These are phyloP conservation scores for Skeletonema grethae DNA, from an alignment of 108 stramenopile species.

Conservation along the genomic window DNA sequence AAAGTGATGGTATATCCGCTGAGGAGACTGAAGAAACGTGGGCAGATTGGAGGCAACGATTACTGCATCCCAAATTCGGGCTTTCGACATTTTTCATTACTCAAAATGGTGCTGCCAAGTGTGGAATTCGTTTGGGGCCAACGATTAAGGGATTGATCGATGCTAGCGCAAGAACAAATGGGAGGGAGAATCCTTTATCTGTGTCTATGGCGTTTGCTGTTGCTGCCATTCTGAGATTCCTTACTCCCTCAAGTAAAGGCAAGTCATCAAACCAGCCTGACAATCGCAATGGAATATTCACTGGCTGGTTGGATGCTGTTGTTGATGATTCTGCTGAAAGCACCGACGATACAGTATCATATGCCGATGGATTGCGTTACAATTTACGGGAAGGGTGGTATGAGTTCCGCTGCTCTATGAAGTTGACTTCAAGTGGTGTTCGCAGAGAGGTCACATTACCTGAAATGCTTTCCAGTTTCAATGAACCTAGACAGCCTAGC, in stretches of 20 bases:
- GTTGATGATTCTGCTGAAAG: not conserved
- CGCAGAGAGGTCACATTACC: constrained; percentile 22
- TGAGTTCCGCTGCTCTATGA: constrained; percentile 61
- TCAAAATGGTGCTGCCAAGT: constrained; percentile 90
- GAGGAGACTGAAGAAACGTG: constrained; percentile 60
- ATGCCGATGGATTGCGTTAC: constrained; percentile 81
- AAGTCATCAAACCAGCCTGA: not conserved
- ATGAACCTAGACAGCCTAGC: constrained; percentile 41
- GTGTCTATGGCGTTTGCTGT: constrained; percentile 80
- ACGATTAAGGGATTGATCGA: constrained; percentile 66
- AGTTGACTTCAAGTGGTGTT: not conserved
- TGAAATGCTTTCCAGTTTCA: constrained; percentile 25
- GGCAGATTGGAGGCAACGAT: constrained; percentile 80
- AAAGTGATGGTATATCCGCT: constrained; percentile 25
- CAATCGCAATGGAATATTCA: constrained; percentile 43
- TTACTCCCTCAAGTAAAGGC: constrained; percentile 58
- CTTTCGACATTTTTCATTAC: constrained; percentile 89
- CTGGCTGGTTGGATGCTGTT: constrained; percentile 64
- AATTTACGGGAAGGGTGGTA: constrained; percentile 79
- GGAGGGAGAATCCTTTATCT: constrained; percentile 32
- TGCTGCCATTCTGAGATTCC: constrained; percentile 80
- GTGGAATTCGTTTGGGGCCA: constrained; percentile 83
- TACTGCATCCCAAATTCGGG: constrained; percentile 87
- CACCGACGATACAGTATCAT: constrained; percentile 32
- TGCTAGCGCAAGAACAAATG: not conserved